These are phyloP conservation scores for Acanthamoeba healyi DNA, from an alignment of 208 protist species.

Conservation along the genomic window DNA sequence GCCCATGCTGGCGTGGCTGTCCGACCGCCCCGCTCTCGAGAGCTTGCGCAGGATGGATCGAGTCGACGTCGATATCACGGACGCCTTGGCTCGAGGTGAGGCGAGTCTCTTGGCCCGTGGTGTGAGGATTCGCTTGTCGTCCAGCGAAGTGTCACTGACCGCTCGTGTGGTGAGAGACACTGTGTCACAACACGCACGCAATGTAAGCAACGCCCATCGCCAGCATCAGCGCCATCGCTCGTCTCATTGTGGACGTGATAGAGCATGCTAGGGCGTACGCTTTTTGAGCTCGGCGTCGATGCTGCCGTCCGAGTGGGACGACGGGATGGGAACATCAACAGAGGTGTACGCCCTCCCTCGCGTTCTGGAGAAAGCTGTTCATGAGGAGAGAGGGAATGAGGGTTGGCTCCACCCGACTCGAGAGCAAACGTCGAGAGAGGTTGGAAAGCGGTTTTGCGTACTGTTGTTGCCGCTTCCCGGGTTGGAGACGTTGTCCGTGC, in stretches of 20 bases:
- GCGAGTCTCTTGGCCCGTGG: background rate
- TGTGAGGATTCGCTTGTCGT: constrained; percentile 2
- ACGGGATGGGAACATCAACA: background rate
- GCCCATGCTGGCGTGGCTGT: background rate
- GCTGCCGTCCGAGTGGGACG: background rate
- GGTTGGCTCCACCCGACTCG: too few species aligned
- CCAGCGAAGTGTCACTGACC: constrained; percentile 13
- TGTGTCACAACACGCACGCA: too few species aligned
- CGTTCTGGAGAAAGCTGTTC: too few species aligned
- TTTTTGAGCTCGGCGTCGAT: constrained; percentile 1
- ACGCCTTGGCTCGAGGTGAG: background rate
- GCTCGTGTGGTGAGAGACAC: background rate
- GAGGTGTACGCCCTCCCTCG: background rate
- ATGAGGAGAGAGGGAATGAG: too few species aligned
- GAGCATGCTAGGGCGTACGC: too few species aligned
- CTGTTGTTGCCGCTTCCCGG: background rate
- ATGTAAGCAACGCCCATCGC: too few species aligned
- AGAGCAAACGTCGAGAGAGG: too few species aligned
- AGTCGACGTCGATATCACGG: background rate
- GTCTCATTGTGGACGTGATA: too few species aligned
- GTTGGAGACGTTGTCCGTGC: too few species aligned
- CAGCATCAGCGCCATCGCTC: too few species aligned
- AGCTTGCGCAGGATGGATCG: constrained; percentile 1
- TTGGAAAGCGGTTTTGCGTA: background rate
- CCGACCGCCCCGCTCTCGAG: background rate